Percentiles rank a stretch among this genome's conserved stretches.
These are phyloP conservation scores for Globisporangium heterothallicum DNA, from an alignment of 352 stramenopile genomes.

Conservation along the genomic window DNA sequence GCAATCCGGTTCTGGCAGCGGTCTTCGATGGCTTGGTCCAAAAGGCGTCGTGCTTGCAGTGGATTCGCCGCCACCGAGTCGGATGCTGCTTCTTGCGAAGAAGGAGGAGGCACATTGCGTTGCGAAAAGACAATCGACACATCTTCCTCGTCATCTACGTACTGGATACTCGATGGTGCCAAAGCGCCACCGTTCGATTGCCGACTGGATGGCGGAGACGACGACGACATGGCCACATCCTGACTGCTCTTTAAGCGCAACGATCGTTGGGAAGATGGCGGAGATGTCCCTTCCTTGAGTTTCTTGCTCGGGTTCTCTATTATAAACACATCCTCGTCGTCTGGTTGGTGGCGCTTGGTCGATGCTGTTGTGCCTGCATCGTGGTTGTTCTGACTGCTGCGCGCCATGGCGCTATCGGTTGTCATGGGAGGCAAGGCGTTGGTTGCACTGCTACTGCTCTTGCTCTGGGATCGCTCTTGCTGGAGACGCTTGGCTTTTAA, in stretches of 20 bases:
- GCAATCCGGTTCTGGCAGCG: conserved; percentile 8
- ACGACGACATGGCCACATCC: conserved; percentile 4
- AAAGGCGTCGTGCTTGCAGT: neutral
- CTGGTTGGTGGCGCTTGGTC: conserved; percentile 7
- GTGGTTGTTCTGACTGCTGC: neutral
- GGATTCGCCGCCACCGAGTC: neutral
- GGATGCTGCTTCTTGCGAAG: neutral
- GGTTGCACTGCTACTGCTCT: neutral
- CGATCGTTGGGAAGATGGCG: conserved; percentile 2
- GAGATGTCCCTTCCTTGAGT: neutral
- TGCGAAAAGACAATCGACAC: conserved; percentile 7
- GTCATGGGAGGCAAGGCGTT: neutral
- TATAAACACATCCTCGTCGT: neutral
- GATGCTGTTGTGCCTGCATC: neutral
- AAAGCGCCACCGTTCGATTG: neutral
- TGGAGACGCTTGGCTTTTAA: conserved; percentile 34
- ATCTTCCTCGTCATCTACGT: neutral
- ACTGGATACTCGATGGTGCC: neutral
- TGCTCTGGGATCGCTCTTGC: neutral
- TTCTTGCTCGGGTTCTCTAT: conserved; percentile 9
- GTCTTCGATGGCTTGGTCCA: conserved; percentile 24
- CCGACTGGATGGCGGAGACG: neutral
- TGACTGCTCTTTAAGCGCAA: conserved; percentile 9
- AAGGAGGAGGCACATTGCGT: neutral
- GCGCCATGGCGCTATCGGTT: neutral